Evolutionary conservation across 2,329 filamentous ascomycete species (phyloP), one percentile per base, ranked within the genome.

Genomic region (Venturia oleaginea): DNA sequence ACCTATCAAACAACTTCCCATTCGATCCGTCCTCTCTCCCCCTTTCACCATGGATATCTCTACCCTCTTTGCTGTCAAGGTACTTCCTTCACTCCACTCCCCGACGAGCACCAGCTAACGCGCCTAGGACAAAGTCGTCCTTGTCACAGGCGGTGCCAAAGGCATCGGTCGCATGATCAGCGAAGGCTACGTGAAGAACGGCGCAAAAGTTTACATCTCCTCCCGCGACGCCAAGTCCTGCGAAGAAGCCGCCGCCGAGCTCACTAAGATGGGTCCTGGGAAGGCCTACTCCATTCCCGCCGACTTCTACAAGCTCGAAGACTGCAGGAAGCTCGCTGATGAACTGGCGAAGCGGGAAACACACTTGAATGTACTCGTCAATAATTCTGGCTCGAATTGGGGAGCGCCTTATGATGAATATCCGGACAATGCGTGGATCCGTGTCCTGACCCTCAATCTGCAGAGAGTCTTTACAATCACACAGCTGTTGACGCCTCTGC

Each of bases 161-260:
- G 86, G 85, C 68, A 84, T 88, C 67, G 86, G 86, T 19, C 83
- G 82, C 66, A 88, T 88, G 86, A 88, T 89, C 67, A 83, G 84
- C 38, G 78, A 85, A 65, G 86, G 84, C 65, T 88, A 86, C 74
- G 79, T 87, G n/a, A 72, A 78, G 65, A 87, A 86, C 74, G 84
- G 85, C 65, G 81, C 80, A 19, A 87, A 83, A 67, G 87, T 90
- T 6, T 90, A 89, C 77, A 86, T 91, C 67, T 85, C 84, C 6
- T 87, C 84, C 6, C 81, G 84, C 30, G 86, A 88, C 38, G 84
- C 84, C 19, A 85, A 83, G 54, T 77, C 79, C 32, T 86, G 85
- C 75, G 77, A 80, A 70, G 78, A 87, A 59, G 83, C 86, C 22
- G 82, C 77, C 38, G 82, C 84, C 1, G 83, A 83, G 57, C 74